These are phyloP conservation scores for Neurospora cerealis DNA, from an alignment of 495 filamentous ascomycete genomes.

Conservation along the genomic window DNA sequence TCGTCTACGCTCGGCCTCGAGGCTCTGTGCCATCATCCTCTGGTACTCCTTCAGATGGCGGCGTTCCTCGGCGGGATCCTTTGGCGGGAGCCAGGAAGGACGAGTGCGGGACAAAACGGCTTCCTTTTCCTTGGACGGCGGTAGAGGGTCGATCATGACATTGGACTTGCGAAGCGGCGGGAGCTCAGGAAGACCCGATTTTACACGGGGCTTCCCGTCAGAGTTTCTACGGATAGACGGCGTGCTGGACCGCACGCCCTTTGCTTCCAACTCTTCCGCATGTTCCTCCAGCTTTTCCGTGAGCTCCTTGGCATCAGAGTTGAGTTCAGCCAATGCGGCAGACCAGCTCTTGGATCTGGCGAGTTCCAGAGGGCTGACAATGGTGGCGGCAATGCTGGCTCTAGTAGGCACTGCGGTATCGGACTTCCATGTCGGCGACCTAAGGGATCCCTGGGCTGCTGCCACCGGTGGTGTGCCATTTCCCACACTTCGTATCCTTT, in stretches of 20 bases:
- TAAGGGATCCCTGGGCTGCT: conserved; percentile 36
- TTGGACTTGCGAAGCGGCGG: conserved; percentile 80
- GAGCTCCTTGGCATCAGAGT: conserved; percentile 77
- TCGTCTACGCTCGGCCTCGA: conserved; percentile 54
- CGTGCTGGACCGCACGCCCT: conserved; percentile 25
- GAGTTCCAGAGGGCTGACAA: conserved; percentile 22
- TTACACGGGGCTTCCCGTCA: conserved; percentile 46
- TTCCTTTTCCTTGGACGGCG: conserved; percentile 94
- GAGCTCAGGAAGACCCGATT: conserved; percentile 51
- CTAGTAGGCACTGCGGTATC: conserved; percentile 19
- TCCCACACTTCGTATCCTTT: conserved; percentile 39
- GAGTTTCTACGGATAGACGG: conserved; percentile 25
- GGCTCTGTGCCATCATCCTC: conserved; percentile 77
- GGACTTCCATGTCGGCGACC: conserved; percentile 37
- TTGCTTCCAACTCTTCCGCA: conserved; percentile 52
- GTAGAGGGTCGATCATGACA: conserved; percentile 92
- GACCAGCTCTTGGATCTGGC: conserved; percentile 80
- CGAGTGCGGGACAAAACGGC: conserved; percentile 82
- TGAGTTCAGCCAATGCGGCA: conserved; percentile 65
- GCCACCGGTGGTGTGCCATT: conserved; percentile 44
- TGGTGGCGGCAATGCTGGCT: conserved; percentile 13
- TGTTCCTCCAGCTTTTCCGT: conserved; percentile 84
- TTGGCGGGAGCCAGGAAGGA: conserved; percentile 91
- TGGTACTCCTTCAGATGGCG: conserved; percentile 87
- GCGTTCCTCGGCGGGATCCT: conserved; percentile 85